Conservation (phyloP, 2,329 filamentous ascomycete species). For the Pseudogymnoascus verrucosus region DNA sequence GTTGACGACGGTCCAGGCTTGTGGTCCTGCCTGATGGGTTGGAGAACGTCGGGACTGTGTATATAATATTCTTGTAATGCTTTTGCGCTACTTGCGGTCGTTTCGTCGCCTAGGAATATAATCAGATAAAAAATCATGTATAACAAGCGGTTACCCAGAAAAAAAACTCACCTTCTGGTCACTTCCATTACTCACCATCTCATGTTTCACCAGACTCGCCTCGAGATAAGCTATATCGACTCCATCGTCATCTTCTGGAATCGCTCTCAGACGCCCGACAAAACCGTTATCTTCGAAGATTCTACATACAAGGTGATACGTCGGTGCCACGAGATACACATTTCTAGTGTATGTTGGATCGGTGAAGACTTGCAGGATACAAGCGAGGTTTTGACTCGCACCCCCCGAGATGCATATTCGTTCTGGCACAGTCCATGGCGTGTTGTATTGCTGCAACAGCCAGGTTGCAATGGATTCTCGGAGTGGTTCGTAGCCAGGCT, state of each 20-base stretch:
- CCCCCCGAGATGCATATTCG: constrained; percentile 78
- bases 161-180: constrained; percentile 12
- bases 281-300: constrained; percentile 81
- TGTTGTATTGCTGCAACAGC: constrained; percentile 39
- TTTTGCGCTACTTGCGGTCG: constrained; percentile 41
- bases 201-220: constrained; percentile 30
- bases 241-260: constrained; percentile 72
- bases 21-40: constrained; percentile 85
- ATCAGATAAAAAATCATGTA: background rate
- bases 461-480: constrained; percentile 61
- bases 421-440: constrained; percentile 33
- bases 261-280: constrained; percentile 52
- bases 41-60: constrained; percentile 78
- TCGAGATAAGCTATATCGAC: constrained; percentile 59
- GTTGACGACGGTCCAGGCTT: constrained; percentile 56
- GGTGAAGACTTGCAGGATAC: constrained; percentile 69
- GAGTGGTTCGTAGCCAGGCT: constrained; percentile 64
- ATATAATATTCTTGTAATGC: constrained; percentile 80
- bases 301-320: constrained; percentile 77
- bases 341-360: constrained; percentile 67
- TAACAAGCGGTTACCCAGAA: background rate
- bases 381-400: constrained; percentile 74
- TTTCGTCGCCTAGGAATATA: constrained; percentile 10
- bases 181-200: constrained; percentile 18
- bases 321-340: constrained; percentile 75